Conservation (phyloP, 257 asterid species). For the Plectranthus barbatus region DNA sequence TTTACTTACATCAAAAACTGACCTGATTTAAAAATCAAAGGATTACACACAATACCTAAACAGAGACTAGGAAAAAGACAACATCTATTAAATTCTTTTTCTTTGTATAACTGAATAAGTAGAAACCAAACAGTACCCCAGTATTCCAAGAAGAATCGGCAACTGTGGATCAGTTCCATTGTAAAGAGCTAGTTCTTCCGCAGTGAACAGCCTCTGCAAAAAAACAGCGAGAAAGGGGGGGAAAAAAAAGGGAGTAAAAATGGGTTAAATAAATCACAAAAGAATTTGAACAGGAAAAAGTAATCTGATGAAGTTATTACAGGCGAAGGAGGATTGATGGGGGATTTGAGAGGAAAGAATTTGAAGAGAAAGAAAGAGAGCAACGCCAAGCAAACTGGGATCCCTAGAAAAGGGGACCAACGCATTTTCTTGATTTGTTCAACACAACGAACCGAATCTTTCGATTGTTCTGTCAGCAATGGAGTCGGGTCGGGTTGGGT, state of each 20-base stretch:
- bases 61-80: not conserved
- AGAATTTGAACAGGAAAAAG: not conserved
- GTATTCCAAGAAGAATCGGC: slow-evolving; percentile 72
- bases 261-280: not conserved
- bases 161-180: slow-evolving; percentile 63
- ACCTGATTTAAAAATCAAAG: slow-evolving; percentile 29
- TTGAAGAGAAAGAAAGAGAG: slow-evolving; percentile 43
- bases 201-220: slow-evolving; percentile 46
- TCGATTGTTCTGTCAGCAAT: not conserved
- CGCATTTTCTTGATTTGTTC: slow-evolving; percentile 30
- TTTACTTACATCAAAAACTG: slow-evolving; percentile 89
- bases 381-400: slow-evolving; percentile 50
- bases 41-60: not conserved
- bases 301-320: too few species aligned
- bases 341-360: slow-evolving; percentile 22
- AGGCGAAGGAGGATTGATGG: slow-evolving; percentile 15
- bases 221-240: not conserved
- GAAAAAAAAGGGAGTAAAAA: not conserved
- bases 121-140: slow-evolving; percentile 43
- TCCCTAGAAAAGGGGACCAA: slow-evolving; percentile 55
- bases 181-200: slow-evolving; percentile 50
- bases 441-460: not conserved
- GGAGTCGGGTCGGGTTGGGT: not conserved
- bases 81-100: not conserved
- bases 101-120: not conserved